Base-by-base conservation (phyloP, 352 stramenopile genomes). In the Blastocystis sp. region DNA sequence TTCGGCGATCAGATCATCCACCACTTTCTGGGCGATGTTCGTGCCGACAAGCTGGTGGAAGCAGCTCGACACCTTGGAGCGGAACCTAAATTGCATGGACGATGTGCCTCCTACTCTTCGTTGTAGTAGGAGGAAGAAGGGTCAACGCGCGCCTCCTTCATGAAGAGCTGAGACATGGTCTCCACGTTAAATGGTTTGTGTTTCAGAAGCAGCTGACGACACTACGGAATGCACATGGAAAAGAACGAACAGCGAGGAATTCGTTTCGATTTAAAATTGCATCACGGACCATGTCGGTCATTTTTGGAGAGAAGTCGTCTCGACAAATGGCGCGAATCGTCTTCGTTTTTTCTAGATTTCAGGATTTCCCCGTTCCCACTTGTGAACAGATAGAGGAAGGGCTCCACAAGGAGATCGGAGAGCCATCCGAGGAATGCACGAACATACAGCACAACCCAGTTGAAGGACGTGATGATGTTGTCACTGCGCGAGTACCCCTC, bases 401-500 rank as follows among this genome's bases (percentile, higher is more conserved):
- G 69, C 21, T 81, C 36, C 11, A 81, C 44, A 2, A 64, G 7
- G 29, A 27, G 21, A 21, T 32, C 24, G n/a, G 9, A 81, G 51
- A 63, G 44, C 11, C n/a, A 7, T 21, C 3, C 44, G 44, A 40
- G 63, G 18, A 75, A 24, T 4, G 42, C 40, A 11, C 6, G 16
- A 32, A 81, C 4, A 38, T 57, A 81, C 4, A 44, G 63, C 21
- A 81, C 3, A 3, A 81, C 40, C 69, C 69, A 81, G 24, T 44
- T 61, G 32, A 81, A n/a, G 34, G 69, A 81, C 48, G 48, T 54
- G 24, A 81, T 81, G 42, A 81, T 81, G 42, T 81, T 81, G 53
- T 81, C 69, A 61, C 69, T 81, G 24, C 53, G 34, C 44, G 69
- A 81, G 29, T 81, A 81, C n/a, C 27, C 69, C 40, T 81, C 69